Percentiles rank a stretch among this genome's conserved stretches.
phyloP scores from a whole-genome alignment of 2,329 filamentous ascomycete genomes.

The Penicillium sp. region DNA sequence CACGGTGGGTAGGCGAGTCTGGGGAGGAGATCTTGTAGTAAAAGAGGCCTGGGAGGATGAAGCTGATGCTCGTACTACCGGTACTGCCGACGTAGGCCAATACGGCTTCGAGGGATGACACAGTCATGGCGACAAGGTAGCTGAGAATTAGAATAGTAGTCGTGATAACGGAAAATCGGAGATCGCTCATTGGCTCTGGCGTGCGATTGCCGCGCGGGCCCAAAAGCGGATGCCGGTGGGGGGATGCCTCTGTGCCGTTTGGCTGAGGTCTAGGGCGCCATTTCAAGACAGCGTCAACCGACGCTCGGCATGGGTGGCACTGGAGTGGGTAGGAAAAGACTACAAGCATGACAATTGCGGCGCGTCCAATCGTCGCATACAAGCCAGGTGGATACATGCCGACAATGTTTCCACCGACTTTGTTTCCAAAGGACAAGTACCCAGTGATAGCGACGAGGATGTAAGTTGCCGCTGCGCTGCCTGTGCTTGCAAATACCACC shows the following conservation, averaged over 20 bases:
- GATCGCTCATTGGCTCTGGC: slow-evolving; percentile 72
- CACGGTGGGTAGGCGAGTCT: slow-evolving; percentile 81
- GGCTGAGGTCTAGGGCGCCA: slow-evolving; percentile 68
- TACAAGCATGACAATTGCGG: slow-evolving; percentile 92
- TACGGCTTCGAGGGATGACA: slow-evolving; percentile 85
- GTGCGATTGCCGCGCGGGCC: slow-evolving; percentile 45
- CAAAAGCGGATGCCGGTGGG: slow-evolving; percentile 47
- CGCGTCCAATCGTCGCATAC: slow-evolving; percentile 87
- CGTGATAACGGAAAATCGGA: slow-evolving; percentile 86
- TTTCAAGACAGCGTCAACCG: slow-evolving; percentile 87
- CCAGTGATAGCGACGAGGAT: slow-evolving; percentile 91
- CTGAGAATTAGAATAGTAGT: slow-evolving; percentile 80
- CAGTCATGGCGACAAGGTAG: slow-evolving; percentile 87
- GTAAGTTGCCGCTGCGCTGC: slow-evolving; percentile 83
- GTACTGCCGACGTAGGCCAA: slow-evolving; percentile 95
- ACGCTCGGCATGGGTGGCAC: slow-evolving; percentile 94
- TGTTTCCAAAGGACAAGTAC: slow-evolving; percentile 92
- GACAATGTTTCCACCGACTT: slow-evolving; percentile 88
- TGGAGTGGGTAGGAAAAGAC: slow-evolving; percentile 96
- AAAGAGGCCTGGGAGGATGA: slow-evolving; percentile 93
- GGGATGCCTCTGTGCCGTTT: slow-evolving; percentile 44
- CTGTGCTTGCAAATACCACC: slow-evolving; percentile 82
- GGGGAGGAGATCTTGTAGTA: slow-evolving; percentile 98
- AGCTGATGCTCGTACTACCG: slow-evolving; percentile 92
- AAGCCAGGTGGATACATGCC: slow-evolving; percentile 81